Conservation (phyloP, 192 early-diverging fungal genomes). For the Coemansia sp. region DNA sequence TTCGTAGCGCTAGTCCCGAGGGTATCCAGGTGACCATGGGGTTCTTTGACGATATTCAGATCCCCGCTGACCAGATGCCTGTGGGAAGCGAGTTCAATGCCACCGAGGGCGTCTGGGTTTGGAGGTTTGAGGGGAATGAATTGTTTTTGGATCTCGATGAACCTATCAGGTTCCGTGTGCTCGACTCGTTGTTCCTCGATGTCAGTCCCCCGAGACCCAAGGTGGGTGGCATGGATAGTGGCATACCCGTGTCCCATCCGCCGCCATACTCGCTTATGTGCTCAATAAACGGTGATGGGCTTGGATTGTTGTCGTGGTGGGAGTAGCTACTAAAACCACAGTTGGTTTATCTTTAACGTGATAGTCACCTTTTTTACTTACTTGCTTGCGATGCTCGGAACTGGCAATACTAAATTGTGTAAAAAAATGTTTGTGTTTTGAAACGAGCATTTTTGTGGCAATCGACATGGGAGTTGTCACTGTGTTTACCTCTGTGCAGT, state of each 20-base stretch:
- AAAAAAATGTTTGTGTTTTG: no score
- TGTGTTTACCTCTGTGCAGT: no score
- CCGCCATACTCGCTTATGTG: constrained; percentile 51
- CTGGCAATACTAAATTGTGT: no score
- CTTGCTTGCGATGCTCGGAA: no score
- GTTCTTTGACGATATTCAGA: constrained; percentile 90
- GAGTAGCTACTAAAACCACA: neutral
- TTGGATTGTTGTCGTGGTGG: constrained; percentile 77
- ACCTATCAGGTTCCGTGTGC: constrained; percentile 73
- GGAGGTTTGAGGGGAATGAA: constrained; percentile 75
- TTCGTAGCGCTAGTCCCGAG: constrained; percentile 66
- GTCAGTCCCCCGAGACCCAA: constrained; percentile 58
- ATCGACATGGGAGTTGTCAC: no score
- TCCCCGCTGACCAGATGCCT: constrained; percentile 69
- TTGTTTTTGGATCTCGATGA: constrained; percentile 84
- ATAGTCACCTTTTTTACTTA: neutral
- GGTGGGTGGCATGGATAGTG: constrained; percentile 28
- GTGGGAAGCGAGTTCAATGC: constrained; percentile 64
- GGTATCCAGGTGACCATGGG: constrained; percentile 77
- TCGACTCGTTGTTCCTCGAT: constrained; percentile 74
- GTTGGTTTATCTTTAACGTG: neutral
- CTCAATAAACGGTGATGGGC: constrained; percentile 67
- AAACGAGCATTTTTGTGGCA: no score
- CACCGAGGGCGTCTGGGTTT: constrained; percentile 79
- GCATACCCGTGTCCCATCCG: constrained; percentile 15